These are phyloP conservation scores for Trichosporon inkin DNA, from an alignment of 1,284 basidiomycete genomes.

Conservation along the genomic window DNA sequence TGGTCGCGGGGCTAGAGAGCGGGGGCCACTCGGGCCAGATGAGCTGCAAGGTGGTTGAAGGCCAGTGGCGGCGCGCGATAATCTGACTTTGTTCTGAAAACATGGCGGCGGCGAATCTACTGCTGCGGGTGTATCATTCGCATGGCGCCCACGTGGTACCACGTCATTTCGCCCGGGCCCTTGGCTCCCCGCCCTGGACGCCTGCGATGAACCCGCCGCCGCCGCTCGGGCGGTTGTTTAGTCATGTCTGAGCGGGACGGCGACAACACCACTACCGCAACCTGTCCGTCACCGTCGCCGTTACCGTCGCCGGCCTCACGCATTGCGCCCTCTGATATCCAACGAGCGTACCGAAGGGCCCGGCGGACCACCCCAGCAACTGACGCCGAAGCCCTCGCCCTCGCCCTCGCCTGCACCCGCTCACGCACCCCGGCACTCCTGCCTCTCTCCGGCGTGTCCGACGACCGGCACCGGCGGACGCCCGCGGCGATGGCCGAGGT, in stretches of 20 bases:
- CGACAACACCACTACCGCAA: too few relatives aligned
- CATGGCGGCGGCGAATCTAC: not conserved
- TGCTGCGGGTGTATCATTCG: too few relatives aligned
- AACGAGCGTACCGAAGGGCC: too few relatives aligned
- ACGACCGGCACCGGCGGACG: not conserved
- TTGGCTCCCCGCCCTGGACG: not conserved
- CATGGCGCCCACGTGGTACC: constrained; percentile 3
- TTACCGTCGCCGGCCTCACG: too few relatives aligned
- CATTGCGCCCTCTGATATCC: too few relatives aligned
- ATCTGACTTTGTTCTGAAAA: not conserved
- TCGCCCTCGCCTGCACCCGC: too few relatives aligned
- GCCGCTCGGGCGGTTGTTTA: too few relatives aligned
- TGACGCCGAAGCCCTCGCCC: too few relatives aligned
- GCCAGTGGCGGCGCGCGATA: not conserved
- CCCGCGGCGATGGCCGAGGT: constrained; percentile 19
- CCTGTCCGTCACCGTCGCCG: too few relatives aligned
- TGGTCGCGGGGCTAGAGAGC: not conserved
- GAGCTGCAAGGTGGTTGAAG: not conserved
- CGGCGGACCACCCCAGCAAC: too few relatives aligned
- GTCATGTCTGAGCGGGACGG: too few relatives aligned
- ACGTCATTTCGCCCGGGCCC: not conserved
- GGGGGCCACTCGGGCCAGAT: constrained; percentile 6
- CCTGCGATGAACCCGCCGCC: not conserved
- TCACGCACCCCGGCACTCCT: not conserved
- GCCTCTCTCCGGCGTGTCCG: not conserved